Conservation (phyloP, 1,284 basidiomycete species). For the Athelia psychrophila region DNA sequence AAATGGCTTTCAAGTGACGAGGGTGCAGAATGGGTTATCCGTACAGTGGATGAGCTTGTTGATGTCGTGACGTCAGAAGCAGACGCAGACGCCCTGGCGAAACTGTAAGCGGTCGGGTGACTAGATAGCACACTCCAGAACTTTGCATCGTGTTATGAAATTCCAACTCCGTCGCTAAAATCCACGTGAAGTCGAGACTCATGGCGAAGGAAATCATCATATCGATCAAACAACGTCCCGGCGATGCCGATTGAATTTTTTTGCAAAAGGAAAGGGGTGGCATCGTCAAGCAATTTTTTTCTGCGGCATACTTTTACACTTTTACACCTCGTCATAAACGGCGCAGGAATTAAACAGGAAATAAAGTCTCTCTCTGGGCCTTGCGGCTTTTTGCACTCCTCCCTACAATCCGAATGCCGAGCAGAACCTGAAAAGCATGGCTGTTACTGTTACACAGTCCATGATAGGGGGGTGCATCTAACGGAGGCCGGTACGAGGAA, state of each 20-base stretch:
- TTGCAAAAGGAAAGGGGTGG: not conserved
- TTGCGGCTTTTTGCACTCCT: not conserved
- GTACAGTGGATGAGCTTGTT: constrained; percentile 79
- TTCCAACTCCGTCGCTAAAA: not conserved
- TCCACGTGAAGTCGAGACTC: constrained; percentile 25
- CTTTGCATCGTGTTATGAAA: constrained; percentile 31
- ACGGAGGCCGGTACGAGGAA: constrained; percentile 8
- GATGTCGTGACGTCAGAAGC: constrained; percentile 62
- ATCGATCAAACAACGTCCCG: constrained; percentile 11
- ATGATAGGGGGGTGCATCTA: constrained; percentile 85
- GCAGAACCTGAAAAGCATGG: constrained; percentile 80
- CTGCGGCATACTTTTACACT: constrained; percentile 19
- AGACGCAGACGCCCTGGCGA: constrained; percentile 44
- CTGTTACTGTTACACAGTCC: constrained; percentile 80
- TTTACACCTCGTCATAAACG: constrained; percentile 14
- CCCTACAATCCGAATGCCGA: constrained; percentile 57
- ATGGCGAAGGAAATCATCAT: constrained; percentile 25
- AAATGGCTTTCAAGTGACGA: constrained; percentile 88
- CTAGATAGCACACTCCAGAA: constrained; percentile 32
- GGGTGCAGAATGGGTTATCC: constrained; percentile 90
- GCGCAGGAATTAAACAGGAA: not conserved
- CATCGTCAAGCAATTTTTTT: not conserved
- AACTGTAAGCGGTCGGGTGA: constrained; percentile 47
- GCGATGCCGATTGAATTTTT: constrained; percentile 17
- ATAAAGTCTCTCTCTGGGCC: not conserved